These are phyloP conservation scores for Talinum fruticosum DNA, from an alignment of 148 eudicot species.

Conservation along the genomic window DNA sequence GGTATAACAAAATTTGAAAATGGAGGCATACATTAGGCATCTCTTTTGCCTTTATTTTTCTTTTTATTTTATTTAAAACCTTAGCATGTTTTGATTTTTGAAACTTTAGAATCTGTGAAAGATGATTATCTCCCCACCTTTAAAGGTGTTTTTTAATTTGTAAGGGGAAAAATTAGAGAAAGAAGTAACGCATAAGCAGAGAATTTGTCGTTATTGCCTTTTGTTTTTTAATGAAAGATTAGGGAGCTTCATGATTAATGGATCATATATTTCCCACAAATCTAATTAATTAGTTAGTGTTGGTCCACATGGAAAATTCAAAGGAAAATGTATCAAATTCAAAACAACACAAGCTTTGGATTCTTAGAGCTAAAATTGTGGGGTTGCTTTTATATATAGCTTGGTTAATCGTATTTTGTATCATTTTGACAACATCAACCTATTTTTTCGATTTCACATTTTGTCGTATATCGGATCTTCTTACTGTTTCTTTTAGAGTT, in stretches of 20 bases:
- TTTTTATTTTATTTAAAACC: background rate
- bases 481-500: no score
- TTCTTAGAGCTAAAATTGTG: no score
- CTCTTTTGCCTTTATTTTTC: background rate
- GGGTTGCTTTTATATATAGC: no score
- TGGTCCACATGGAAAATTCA: no score
- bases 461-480: no score
- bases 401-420: no score
- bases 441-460: no score
- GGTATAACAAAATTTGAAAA: background rate
- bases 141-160: constrained; percentile 3
- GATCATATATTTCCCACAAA: background rate
- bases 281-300: background rate
- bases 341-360: no score
- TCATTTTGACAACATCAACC: no score
- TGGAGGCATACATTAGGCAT: background rate
- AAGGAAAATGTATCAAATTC: no score
- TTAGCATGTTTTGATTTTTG: constrained; percentile 3
- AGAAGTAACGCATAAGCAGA: background rate
- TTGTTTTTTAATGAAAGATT: background rate
- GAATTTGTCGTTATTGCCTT: background rate
- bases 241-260: background rate
- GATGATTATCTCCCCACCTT: constrained; percentile 34
- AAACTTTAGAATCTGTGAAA: constrained; percentile 38
- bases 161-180: no score